These are phyloP conservation scores for Strobilomyces echinocephalus DNA, from an alignment of 768 basidiomycete genomes.

Conservation along the genomic window DNA sequence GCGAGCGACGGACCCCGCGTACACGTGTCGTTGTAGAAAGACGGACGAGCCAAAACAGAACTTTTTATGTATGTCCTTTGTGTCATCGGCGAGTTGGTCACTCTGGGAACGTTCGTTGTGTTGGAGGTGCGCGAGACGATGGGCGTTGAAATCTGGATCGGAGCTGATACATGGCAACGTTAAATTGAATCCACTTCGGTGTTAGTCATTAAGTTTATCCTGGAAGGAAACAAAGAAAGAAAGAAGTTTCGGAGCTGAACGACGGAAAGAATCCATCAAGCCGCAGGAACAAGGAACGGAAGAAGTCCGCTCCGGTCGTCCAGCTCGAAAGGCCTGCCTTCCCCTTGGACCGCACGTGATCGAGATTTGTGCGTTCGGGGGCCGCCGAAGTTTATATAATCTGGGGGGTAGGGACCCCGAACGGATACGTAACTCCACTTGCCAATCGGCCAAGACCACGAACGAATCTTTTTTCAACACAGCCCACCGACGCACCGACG, in stretches of 20 bases:
- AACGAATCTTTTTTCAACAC: slow-evolving; percentile 23
- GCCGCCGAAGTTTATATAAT: slow-evolving; percentile 15
- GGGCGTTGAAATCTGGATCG: background rate
- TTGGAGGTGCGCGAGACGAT: background rate
- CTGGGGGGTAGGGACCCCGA: slow-evolving; percentile 19
- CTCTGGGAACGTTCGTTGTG: background rate
- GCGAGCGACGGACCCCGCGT: background rate
- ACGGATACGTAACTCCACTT: slow-evolving; percentile 18
- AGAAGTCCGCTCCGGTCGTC: background rate
- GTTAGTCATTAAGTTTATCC: background rate
- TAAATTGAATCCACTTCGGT: background rate
- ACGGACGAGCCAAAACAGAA: background rate
- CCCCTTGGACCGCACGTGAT: slow-evolving; percentile 9
- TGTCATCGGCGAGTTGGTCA: background rate
- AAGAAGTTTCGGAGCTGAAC: background rate
- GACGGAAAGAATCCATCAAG: background rate
- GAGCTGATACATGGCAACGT: slow-evolving; percentile 1
- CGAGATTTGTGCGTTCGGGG: slow-evolving; percentile 7
- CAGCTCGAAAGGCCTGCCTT: background rate
- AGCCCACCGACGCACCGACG: background rate
- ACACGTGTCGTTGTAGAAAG: background rate
- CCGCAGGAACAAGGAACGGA: background rate
- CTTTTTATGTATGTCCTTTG: background rate
- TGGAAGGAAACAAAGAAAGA: background rate
- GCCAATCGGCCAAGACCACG: slow-evolving; percentile 19